These are phyloP conservation scores for Lycium ferocissimum DNA, from an alignment of 257 asterid species.

Conservation along the genomic window DNA sequence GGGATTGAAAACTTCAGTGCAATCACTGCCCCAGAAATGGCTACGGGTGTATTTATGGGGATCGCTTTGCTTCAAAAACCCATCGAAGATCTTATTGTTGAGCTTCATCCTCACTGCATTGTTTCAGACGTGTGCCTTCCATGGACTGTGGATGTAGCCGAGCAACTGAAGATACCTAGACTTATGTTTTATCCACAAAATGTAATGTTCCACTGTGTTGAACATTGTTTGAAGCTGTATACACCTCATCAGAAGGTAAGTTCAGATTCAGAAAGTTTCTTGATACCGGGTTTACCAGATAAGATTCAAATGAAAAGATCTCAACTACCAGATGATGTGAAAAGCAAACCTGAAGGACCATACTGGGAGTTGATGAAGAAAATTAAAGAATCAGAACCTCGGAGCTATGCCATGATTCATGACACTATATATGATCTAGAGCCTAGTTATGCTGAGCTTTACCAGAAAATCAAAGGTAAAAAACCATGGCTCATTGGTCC, in stretches of 20 bases:
- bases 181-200: slow-evolving; percentile 32
- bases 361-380: not conserved
- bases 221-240: slow-evolving; percentile 27
- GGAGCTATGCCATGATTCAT: slow-evolving; percentile 34
- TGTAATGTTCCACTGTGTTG: slow-evolving; percentile 28
- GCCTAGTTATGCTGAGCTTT: slow-evolving; percentile 38
- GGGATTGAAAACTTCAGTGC: slow-evolving; percentile 36
- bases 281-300: slow-evolving; percentile 40
- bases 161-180: slow-evolving; percentile 40
- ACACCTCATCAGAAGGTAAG: slow-evolving; percentile 38
- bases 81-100: slow-evolving; percentile 22
- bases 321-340: slow-evolving; percentile 28
- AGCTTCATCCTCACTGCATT: slow-evolving; percentile 35
- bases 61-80: slow-evolving; percentile 32
- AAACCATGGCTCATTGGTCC: slow-evolving; percentile 40
- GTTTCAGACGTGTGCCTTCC: slow-evolving; percentile 43
- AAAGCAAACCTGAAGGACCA: not conserved
- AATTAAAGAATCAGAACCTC: slow-evolving; percentile 29
- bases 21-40: not conserved
- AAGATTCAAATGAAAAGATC: slow-evolving; percentile 38
- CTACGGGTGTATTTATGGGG: not conserved
- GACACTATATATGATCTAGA: slow-evolving; percentile 39
- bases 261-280: slow-evolving; percentile 40
- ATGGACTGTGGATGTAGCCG: slow-evolving; percentile 45
- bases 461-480: slow-evolving; percentile 27